Conservation (phyloP, 148 eudicot genomes). For the Hydrangea macrophylla region DNA sequence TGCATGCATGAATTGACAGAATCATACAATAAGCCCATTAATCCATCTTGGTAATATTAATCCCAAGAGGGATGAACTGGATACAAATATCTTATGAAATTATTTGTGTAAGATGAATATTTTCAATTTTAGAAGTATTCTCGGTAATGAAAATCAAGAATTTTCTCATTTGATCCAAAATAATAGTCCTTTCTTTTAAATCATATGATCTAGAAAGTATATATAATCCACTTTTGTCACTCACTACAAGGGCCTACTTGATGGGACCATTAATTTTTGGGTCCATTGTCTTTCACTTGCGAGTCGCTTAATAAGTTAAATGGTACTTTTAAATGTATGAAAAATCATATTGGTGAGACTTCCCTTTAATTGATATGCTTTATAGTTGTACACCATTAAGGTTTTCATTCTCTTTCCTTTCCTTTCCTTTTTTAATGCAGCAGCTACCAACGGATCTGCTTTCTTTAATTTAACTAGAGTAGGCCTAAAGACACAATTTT, state of each 20-base stretch:
- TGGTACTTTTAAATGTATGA: background rate
- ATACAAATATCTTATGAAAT: too few relatives aligned
- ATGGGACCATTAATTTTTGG: background rate
- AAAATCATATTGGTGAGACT: background rate
- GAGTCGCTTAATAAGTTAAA: background rate
- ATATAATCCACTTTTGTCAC: background rate
- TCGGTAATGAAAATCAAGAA: too few relatives aligned
- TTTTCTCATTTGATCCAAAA: too few relatives aligned
- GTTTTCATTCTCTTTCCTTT: background rate
- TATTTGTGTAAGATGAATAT: too few relatives aligned
- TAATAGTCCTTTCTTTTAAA: too few relatives aligned
- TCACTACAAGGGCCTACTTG: background rate
- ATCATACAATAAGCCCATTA: too few relatives aligned
- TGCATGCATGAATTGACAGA: too few relatives aligned
- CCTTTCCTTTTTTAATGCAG: background rate
- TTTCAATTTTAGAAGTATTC: too few relatives aligned
- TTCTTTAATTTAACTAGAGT: background rate
- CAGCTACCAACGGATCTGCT: background rate
- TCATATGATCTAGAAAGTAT: too few relatives aligned
- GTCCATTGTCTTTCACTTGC: background rate
- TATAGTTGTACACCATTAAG: slow-evolving; percentile 1
- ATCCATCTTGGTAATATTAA: too few relatives aligned
- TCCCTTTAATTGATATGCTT: background rate
- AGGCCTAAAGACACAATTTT: too few relatives aligned
- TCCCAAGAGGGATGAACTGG: too few relatives aligned